These are phyloP conservation scores for Endoconidiophora polonica DNA, from an alignment of 2,329 filamentous ascomycete species.

Conservation along the genomic window DNA sequence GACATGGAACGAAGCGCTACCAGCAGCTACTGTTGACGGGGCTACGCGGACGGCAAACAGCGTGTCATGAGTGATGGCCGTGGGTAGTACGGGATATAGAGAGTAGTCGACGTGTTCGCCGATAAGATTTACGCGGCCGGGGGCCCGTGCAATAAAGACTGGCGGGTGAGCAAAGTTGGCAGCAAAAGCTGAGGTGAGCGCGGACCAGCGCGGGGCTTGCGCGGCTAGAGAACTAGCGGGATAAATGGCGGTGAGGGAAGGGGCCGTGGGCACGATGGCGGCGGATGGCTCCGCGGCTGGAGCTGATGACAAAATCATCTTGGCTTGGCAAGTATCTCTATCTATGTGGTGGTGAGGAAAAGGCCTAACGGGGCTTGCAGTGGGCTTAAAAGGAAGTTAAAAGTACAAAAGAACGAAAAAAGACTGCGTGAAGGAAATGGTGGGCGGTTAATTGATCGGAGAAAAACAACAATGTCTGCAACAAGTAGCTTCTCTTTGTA, in stretches of 20 bases:
- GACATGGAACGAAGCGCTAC: constrained; percentile 34
- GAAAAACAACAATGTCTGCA: no score
- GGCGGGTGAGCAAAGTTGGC: constrained; percentile 51
- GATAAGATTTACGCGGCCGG: constrained; percentile 93
- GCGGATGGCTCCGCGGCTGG: background rate
- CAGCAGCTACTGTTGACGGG: constrained; percentile 28
- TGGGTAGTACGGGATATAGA: constrained; percentile 85
- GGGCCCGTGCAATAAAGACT: constrained; percentile 74
- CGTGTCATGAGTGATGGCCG: constrained; percentile 84
- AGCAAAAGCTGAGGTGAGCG: constrained; percentile 54
- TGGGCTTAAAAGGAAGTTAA: no score
- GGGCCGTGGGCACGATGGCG: constrained; percentile 51
- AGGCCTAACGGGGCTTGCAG: no score
- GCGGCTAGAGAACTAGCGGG: constrained; percentile 50
- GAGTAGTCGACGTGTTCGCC: constrained; percentile 99
- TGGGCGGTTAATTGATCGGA: no score
- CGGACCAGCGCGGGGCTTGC: constrained; percentile 61
- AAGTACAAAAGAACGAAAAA: no score
- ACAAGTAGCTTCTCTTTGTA: no score
- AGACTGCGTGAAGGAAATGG: no score
- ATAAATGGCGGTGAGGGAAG: constrained; percentile 68
- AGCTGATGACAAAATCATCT: no score
- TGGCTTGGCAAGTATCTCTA: no score
- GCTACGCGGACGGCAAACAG: constrained; percentile 60
- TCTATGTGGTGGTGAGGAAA: background rate